These are phyloP conservation scores for Castanopsis chinensis DNA, from an alignment of 306 rosid genomes.

Conservation along the genomic window DNA sequence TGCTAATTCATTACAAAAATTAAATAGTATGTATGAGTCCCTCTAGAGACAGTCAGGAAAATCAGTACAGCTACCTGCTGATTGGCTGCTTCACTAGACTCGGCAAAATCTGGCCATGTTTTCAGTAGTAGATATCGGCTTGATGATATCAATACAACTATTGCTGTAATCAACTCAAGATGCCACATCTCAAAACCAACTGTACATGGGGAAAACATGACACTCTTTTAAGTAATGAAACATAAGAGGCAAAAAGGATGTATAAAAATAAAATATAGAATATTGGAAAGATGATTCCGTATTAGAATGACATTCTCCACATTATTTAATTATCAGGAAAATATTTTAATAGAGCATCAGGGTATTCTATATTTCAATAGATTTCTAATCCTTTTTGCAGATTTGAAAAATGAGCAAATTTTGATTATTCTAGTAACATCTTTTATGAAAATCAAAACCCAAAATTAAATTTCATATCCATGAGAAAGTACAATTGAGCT, in stretches of 20 bases:
- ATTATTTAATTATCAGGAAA: background rate
- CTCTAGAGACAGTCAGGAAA: conserved; percentile 9
- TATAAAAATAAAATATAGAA: background rate
- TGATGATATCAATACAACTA: conserved; percentile 65
- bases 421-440: background rate
- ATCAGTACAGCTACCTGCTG: conserved; percentile 58
- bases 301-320: background rate
- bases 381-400: background rate
- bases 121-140: conserved; percentile 67
- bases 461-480: background rate
- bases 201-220: conserved; percentile 32
- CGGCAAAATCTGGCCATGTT: conserved; percentile 82
- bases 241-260: background rate
- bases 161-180: conserved; percentile 82
- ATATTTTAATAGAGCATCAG: background rate
- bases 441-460: background rate
- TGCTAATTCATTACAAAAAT: background rate
- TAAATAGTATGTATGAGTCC: background rate
- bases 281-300: background rate
- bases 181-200: conserved; percentile 93
- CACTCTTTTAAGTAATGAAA: conserved; percentile 6
- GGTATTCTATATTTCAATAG: background rate
- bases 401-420: background rate
- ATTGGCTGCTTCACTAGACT: conserved; percentile 90
- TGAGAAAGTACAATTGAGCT: background rate